Base-by-base conservation (phyloP, 495 filamentous ascomycete species). In the Penicillium canescens region DNA sequence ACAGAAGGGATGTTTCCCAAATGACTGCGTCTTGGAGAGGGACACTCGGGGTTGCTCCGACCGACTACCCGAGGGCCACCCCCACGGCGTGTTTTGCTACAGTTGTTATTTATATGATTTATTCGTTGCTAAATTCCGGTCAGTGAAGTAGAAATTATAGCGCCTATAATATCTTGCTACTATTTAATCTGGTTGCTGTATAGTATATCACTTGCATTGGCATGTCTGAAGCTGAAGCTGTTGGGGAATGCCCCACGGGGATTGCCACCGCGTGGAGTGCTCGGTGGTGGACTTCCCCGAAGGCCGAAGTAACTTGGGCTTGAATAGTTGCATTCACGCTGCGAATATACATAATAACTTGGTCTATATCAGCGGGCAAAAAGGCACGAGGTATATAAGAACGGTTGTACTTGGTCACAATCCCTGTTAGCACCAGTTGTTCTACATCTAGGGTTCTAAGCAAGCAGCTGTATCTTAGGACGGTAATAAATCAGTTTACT, bases 11-110 rank as follows among this genome's bases (percentile, higher is more conserved):
- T 7, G 14, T 41, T 33, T 20, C 8, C 9, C 14, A 12, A n/a
- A 13, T 2, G 38, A 41, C 12, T 2, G 13, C 37, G 16, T 37
- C 16, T 28, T 51, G 49, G n/a, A 41, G 36, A 51, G 48, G 45
- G 49, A 40, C 31, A 43, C 49, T 51, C 49, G 49, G 49, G 14
- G 26, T 51, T 51, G 18, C 49, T 51, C 49, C 49, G 49, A 51
- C 49, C 49, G 49, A 51, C 26, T 51, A 43, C 49, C 48, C 49
- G 49, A 51, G 40, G 49, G 26, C 18, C 28, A 7, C 40, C 40
- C 47, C 38, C 48, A 50, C 47, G 23, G 31, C 38, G 14, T 23
- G 6, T 6, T 13, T 26, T 42, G 21, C 23, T 24, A 2, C 23
- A 1, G 23, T 24, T 24, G 6, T 6, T 24, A 24, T 24, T 24